Evolutionary conservation across 192 early-diverging fungal genomes (phyloP).

Genomic region (Irineochytrium annulatum): DNA sequence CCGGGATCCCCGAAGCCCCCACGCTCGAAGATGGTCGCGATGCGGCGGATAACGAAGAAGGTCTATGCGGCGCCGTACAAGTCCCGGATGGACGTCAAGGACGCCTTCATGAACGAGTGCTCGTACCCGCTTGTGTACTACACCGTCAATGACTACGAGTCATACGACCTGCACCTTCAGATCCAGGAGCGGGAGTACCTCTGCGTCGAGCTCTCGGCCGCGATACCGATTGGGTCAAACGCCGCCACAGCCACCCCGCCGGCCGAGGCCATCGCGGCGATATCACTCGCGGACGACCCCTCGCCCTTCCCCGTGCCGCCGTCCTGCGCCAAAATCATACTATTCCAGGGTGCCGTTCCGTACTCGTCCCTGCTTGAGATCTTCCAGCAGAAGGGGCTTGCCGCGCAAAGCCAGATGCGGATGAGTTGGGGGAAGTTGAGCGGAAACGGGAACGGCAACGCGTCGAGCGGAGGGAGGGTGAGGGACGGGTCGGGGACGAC

Average conservation of each 20-base stretch:
- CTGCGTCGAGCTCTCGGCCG: constrained; percentile 82
- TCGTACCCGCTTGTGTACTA: constrained; percentile 91
- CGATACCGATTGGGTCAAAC: constrained; percentile 66
- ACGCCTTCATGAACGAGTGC: constrained; percentile 78
- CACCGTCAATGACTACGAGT: constrained; percentile 89
- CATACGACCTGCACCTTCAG: constrained; percentile 81
- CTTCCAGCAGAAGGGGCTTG: constrained; percentile 69
- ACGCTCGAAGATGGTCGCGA: constrained; percentile 66
- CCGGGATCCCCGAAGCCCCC: constrained; percentile 15
- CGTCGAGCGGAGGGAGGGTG: background rate
- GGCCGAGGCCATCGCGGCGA: constrained; percentile 26
- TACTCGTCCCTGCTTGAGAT: constrained; percentile 78
- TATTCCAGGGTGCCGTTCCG: constrained; percentile 92
- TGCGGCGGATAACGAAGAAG: constrained; percentile 68
- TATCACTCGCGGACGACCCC: constrained; percentile 34
- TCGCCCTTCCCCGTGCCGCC: constrained; percentile 55
- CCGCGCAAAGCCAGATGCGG: constrained; percentile 26
- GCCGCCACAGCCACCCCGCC: constrained; percentile 26
- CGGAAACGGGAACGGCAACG: background rate
- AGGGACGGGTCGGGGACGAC: too few relatives aligned
- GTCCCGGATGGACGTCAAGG: constrained; percentile 86
- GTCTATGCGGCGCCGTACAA: constrained; percentile 89
- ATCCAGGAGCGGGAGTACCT: constrained; percentile 82
- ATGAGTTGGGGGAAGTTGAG: constrained; percentile 9
- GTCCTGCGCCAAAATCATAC: constrained; percentile 58